These are phyloP conservation scores for Paxillus rubicundulus DNA, from an alignment of 768 basidiomycete species.

Conservation along the genomic window DNA sequence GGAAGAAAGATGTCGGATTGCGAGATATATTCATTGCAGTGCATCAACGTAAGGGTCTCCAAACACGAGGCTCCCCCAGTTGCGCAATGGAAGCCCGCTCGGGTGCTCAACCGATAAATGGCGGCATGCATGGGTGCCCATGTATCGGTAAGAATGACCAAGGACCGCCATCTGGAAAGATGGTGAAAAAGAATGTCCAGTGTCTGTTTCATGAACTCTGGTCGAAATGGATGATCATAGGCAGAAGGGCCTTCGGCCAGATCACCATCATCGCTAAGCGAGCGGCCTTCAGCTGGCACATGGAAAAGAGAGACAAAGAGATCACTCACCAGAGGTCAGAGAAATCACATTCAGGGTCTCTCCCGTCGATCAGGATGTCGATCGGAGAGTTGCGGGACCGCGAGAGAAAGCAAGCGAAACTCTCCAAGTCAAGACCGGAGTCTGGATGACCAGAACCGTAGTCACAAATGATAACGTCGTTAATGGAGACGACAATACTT, in stretches of 20 bases:
- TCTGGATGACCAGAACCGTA: background rate
- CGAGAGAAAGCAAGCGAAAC: slow-evolving; percentile 41
- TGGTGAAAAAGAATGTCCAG: slow-evolving; percentile 51
- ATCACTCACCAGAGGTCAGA: slow-evolving; percentile 43
- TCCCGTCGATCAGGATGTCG: slow-evolving; percentile 56
- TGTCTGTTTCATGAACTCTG: slow-evolving; percentile 7
- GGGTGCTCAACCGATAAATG: slow-evolving; percentile 41
- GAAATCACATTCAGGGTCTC: slow-evolving; percentile 60
- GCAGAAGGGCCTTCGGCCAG: background rate
- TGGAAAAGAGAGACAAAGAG: background rate
- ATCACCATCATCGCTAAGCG: slow-evolving; percentile 6
- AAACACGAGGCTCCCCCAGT: slow-evolving; percentile 27
- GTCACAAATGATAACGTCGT: slow-evolving; percentile 10
- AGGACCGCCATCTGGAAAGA: slow-evolving; percentile 49
- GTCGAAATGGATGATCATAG: slow-evolving; percentile 5
- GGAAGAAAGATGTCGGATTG: slow-evolving; percentile 46
- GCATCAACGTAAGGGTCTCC: slow-evolving; percentile 53
- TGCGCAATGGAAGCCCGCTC: slow-evolving; percentile 34
- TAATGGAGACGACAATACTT: slow-evolving; percentile 46
- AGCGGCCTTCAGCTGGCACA: background rate
- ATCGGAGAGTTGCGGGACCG: slow-evolving; percentile 49
- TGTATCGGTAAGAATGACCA: slow-evolving; percentile 53
- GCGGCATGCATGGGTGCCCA: slow-evolving; percentile 59
- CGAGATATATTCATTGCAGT: slow-evolving; percentile 56
- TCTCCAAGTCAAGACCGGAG: slow-evolving; percentile 33